Evolutionary conservation across 306 rosid genomes (phyloP), one percentile per base, ranked within the genome.

Genomic region (Benincasa hispida): DNA sequence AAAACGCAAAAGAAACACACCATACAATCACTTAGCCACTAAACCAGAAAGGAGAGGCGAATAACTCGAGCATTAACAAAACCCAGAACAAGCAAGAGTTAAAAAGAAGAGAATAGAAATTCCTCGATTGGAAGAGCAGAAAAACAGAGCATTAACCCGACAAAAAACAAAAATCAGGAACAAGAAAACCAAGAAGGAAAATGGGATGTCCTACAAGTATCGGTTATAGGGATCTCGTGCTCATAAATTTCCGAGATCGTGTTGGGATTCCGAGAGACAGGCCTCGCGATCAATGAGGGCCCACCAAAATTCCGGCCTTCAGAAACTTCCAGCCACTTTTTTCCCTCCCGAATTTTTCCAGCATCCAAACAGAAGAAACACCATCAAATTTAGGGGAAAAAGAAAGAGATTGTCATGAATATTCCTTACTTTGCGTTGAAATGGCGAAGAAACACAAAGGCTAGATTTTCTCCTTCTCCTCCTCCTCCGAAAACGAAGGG

Each of bases 171-270:
- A 22, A 25, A 58, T 3, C 7, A 56, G 3, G 17, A 54, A 30
- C 58, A 66, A 74, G 72, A 15, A 32, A 59, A 76, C 11, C 37
- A 37, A 55, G 68, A 66, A 72, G 58, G 72, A 72, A 72, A 77
- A 27, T 65, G 45, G 45, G 60, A 81, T 74, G 88, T 65, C 81
- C 84, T 78, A 88, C 89, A 83, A 72, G 85, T 79, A 83, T 86
- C 76, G 86, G 79, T 81, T 74, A 53, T 4, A 77, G 83, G 82
- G 87, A 89, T 85, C 88, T 89, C 87, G 96, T 82, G 97, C 72
- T 88, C 94, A 79, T 86, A 87, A 93, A 87, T 81, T 83, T 65
- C 27, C 58, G 39, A 47, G 80, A 82, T 51, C 63, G 54, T 77
- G 91, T 70, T 75, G 85, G 85, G 75, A 81, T 65, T 83, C 75